Percentiles rank a stretch among this genome's conserved stretches.
Evolutionary conservation across 1,284 basidiomycete genomes (phyloP).

Genomic region (Rhodotorula glutinis): DNA sequence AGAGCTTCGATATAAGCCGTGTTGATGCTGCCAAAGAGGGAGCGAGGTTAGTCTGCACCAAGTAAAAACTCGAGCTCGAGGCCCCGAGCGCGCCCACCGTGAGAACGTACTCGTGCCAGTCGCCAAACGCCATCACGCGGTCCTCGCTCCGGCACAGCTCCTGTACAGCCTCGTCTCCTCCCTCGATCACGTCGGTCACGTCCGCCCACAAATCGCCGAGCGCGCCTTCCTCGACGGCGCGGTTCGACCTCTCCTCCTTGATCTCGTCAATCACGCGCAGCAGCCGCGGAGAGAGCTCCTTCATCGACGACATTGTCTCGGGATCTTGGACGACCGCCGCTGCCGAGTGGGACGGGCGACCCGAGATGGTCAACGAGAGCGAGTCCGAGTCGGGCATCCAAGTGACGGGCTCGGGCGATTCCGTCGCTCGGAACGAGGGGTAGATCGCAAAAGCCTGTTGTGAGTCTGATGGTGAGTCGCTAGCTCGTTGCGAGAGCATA

Average conservation of each 20-base stretch:
- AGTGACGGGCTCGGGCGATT: neutral
- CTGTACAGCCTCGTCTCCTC: neutral
- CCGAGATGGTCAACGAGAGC: constrained; percentile 25
- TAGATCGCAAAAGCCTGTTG: constrained; percentile 26
- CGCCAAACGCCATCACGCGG: constrained; percentile 18
- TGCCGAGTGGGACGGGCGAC: constrained; percentile 7
- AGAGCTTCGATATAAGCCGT: constrained; percentile 27
- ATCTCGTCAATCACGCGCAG: constrained; percentile 8
- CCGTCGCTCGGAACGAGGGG: constrained; percentile 17
- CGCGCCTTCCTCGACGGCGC: neutral
- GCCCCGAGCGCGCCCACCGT: too few species aligned
- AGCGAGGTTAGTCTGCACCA: neutral
- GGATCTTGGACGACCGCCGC: neutral
- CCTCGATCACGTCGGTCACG: neutral
- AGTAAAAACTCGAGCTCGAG: too few species aligned
- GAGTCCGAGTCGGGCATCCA: constrained; percentile 23
- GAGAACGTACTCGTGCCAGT: constrained; percentile 20
- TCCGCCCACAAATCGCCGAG: neutral
- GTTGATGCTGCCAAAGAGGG: constrained; percentile 4
- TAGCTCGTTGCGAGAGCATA: neutral
- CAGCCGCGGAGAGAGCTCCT: constrained; percentile 12
- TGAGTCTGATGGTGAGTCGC: too few species aligned
- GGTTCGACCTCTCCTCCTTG: constrained; percentile 1
- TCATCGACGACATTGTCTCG: neutral
- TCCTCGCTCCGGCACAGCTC: constrained; percentile 1